Conservation (phyloP, 768 basidiomycete genomes). For the Suillus variegatus region DNA sequence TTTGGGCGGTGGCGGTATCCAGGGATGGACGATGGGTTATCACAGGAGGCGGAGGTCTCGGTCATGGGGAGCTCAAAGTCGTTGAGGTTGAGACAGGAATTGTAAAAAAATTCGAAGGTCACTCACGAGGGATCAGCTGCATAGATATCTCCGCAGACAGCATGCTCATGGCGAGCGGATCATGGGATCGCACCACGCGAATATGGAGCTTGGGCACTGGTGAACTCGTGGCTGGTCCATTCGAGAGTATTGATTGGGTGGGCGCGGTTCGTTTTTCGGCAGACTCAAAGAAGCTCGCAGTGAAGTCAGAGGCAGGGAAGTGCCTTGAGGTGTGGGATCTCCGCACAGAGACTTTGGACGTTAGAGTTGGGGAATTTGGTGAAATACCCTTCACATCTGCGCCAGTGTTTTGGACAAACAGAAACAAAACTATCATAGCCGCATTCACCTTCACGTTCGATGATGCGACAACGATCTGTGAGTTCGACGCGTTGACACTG, state of each 20-base stretch:
- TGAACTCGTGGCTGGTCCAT: not conserved
- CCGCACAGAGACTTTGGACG: not conserved
- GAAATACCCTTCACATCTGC: not conserved
- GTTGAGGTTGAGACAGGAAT: not conserved
- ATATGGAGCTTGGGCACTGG: not conserved
- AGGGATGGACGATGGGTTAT: not conserved
- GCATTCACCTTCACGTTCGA: not conserved
- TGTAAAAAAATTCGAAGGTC: not conserved
- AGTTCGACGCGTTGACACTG: not conserved
- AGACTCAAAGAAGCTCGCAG: not conserved
- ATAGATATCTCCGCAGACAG: not conserved
- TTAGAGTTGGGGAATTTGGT: not conserved
- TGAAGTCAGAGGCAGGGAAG: not conserved
- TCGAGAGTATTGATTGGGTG: not conserved
- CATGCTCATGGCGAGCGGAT: not conserved
- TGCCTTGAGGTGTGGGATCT: constrained; percentile 2
- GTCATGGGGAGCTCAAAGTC: not conserved
- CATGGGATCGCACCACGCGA: not conserved
- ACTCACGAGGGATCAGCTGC: not conserved
- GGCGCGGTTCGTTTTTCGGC: not conserved
- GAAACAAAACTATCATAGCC: not conserved
- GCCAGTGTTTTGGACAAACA: not conserved
- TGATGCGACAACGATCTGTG: not conserved
- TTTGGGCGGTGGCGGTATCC: not conserved
- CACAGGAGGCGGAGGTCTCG: not conserved